These are phyloP conservation scores for Boletus edulis DNA, from an alignment of 768 basidiomycete genomes.

Conservation along the genomic window DNA sequence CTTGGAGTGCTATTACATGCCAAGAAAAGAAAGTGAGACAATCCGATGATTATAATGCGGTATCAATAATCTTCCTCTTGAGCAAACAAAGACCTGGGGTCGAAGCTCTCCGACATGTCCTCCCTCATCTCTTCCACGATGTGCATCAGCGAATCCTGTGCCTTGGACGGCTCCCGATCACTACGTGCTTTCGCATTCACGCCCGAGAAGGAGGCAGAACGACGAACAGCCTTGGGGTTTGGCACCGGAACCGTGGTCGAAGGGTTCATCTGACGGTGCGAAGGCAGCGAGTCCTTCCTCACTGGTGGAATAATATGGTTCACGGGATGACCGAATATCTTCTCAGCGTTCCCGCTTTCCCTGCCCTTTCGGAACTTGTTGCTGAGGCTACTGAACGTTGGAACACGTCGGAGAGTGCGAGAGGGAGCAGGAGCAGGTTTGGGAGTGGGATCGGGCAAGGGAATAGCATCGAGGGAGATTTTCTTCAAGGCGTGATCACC, in stretches of 20 bases:
- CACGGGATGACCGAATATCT: conserved; percentile 17
- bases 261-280: not conserved
- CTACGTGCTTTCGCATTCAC: not conserved
- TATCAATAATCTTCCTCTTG: conserved; percentile 8
- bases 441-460: conserved; percentile 1
- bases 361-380: conserved; percentile 1
- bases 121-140: conserved; percentile 21
- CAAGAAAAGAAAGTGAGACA: conserved; percentile 2
- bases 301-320: conserved; percentile 6
- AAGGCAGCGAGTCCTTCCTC: conserved; percentile 16
- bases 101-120: conserved; percentile 14
- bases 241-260: not conserved
- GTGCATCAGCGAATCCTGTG: conserved; percentile 11
- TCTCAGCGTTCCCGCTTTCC: not conserved
- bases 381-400: conserved; percentile 4
- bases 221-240: conserved; percentile 17
- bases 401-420: conserved; percentile 10
- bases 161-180: not conserved
- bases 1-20: not conserved
- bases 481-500: conserved; percentile 1
- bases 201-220: conserved; percentile 26
- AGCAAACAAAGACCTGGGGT: conserved; percentile 16
- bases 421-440: not conserved
- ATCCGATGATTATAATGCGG: not conserved
- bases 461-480: conserved; percentile 13